Evolutionary conservation across 2,329 filamentous ascomycete species (phyloP), one percentile per base, ranked within the genome.

Genomic region (Fusarium agapanthi): DNA sequence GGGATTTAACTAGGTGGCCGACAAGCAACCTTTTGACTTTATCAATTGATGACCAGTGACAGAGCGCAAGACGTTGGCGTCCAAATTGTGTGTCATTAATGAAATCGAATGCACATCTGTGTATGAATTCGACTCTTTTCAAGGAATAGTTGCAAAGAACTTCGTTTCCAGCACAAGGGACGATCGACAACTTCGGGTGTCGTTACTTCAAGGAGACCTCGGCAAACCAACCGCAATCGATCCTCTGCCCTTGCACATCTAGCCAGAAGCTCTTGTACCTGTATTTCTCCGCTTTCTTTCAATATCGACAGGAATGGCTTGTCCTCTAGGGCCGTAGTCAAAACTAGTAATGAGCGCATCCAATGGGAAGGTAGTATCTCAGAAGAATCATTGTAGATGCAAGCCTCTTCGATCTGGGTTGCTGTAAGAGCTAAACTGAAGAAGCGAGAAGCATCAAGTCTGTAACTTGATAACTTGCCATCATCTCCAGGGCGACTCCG

Each of bases 111-210:
- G 50, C 50, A 18, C 50, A 53, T 38, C 50, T 53, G 13, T 53
- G 50, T 26, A 53, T 28, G 5, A 53, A 53, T 0, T 38, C 34
- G 3, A 53, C 13, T 18, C 6, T 16, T 22, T 0, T 22, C 4
- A 22, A 0, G 6, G 6, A 0, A 28, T 11, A 37, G 6, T 1
- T 1, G 1, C 0, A 4, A 22, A 53, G 32, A 0, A 3, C 8
- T 28, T 22, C 1, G 1, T 22, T 22, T 13, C 32, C 48, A 11
- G 2, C 16, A 4, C 16, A 9, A 1, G 3, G 0, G 15, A 1
- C 7, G 28, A 35, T 16, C 1, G 34, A 0, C 7, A 9, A 15
- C 7, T 1, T 37, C 0, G 3, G 2, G 4, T 16, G 7, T 54
- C 3, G 4, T 26, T 26, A 43, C 53, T 40, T 56, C 53, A 2